Evolutionary conservation across 768 basidiomycete genomes (phyloP).

Genomic region (Lactarius indigo): DNA sequence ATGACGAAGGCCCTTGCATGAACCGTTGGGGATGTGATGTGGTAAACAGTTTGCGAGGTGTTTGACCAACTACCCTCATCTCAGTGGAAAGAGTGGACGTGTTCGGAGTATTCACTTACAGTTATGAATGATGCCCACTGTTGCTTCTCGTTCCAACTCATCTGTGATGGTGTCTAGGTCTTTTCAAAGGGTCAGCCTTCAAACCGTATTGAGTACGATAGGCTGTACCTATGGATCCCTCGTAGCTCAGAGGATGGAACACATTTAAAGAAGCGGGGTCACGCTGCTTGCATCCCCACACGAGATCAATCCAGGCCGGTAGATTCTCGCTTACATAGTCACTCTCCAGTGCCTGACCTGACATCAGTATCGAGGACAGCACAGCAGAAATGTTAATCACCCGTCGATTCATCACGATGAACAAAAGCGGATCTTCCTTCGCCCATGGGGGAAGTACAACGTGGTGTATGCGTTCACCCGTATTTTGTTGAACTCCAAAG

Average conservation of each 20-base stretch:
- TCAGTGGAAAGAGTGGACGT: not conserved
- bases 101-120: slow-evolving; percentile 47
- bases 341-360: slow-evolving; percentile 76
- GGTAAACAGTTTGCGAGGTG: slow-evolving; percentile 81
- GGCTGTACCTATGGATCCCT: slow-evolving; percentile 72
- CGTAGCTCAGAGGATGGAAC: slow-evolving; percentile 92
- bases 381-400: not conserved
- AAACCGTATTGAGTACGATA: not conserved
- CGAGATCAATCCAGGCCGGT: slow-evolving; percentile 89
- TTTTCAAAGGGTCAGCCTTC: slow-evolving; percentile 29
- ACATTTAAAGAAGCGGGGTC: slow-evolving; percentile 75
- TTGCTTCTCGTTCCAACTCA: slow-evolving; percentile 85
- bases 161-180: slow-evolving; percentile 86
- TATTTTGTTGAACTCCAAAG: slow-evolving; percentile 70
- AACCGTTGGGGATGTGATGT: slow-evolving; percentile 72
- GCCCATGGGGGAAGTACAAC: slow-evolving; percentile 94
- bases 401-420: slow-evolving; percentile 72
- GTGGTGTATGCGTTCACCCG: slow-evolving; percentile 77
- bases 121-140: slow-evolving; percentile 93
- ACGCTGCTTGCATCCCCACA: slow-evolving; percentile 86
- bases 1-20: slow-evolving; percentile 63
- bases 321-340: slow-evolving; percentile 80
- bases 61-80: slow-evolving; percentile 70
- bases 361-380: not conserved
- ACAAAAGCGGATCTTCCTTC: slow-evolving; percentile 74